phyloP scores from a whole-genome alignment of 129 eudicot genomes.

The Rutidosis leptorrhynchoides region DNA sequence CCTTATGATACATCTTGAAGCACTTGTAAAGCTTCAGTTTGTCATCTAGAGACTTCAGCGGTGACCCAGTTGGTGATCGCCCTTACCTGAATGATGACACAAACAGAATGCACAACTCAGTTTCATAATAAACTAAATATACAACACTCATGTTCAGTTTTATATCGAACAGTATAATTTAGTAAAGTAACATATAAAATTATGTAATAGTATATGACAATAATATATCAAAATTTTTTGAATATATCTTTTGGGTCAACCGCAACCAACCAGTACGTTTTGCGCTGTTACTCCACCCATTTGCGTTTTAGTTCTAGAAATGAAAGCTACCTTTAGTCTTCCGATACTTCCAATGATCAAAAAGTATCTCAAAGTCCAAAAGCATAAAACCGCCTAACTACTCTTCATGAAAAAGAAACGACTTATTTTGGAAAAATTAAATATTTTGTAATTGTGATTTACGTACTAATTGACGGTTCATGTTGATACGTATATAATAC shows the following conservation, averaged over 20 bases:
- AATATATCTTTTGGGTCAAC: neutral
- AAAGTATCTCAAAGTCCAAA: too few relatives aligned
- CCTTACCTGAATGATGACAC: too few relatives aligned
- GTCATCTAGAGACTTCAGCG: too few relatives aligned
- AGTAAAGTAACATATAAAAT: neutral
- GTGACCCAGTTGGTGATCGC: too few relatives aligned
- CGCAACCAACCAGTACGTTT: neutral
- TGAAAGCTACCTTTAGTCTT: conserved; percentile 42
- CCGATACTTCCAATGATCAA: conserved; percentile 53
- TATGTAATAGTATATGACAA: neutral
- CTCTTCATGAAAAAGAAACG: too few relatives aligned
- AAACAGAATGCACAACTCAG: too few relatives aligned
- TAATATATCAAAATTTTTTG: neutral
- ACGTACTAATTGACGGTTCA: neutral
- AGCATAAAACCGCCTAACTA: too few relatives aligned
- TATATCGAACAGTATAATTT: neutral
- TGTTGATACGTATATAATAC: neutral
- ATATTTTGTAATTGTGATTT: neutral
- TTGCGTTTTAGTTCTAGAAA: neutral
- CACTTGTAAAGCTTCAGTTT: too few relatives aligned
- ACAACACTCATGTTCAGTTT: neutral
- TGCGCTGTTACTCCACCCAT: neutral
- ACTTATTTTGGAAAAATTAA: too few relatives aligned
- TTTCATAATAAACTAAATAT: conserved; percentile 5
- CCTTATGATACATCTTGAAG: too few relatives aligned